Base-by-base conservation (phyloP, 495 filamentous ascomycete species). In the Penicillium fimorum region DNA sequence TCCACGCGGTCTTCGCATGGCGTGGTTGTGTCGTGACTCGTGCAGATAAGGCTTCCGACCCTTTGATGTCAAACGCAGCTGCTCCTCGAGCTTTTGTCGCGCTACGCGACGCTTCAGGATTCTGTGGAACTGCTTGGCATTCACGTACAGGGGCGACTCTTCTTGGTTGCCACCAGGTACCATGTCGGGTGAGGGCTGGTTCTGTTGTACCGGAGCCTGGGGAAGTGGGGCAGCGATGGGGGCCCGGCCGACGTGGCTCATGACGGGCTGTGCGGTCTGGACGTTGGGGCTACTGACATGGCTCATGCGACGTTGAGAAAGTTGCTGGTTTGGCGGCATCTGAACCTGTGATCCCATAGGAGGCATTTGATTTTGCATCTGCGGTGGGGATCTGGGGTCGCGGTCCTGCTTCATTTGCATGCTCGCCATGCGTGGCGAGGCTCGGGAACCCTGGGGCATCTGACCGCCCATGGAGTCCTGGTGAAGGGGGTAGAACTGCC, bases 11-110 rank as follows among this genome's bases (percentile, higher is more conserved):
- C 94, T 82, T 37, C 95, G 84, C 94, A 99, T 99, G 9, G 94
- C 94, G 70, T 99, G 94, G 64, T 99, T 99, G 67, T 99, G 94
- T 62, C 94, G 82, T n/a, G 94, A 97, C 68, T 99, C 94, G 74
- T 99, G 94, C 35, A 99, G 80, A 61, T 99, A 99, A 8, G 94
- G 94, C 70, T 97, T 97, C 32, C 94, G 85, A 22, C 93, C 92
- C 72, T 97, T 99, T 38, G 87, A 94, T 6, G 94, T 96, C 40
- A 97, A 76, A 29, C 94, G 85, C 43, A 99, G 70, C 38, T 89
- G 84, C 66, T 98, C 94, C 68, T 98, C 94, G 44, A 98, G 73
- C 70, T 89, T 90, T 70, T 98, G 94, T 37, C 94, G 84, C 4
- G 94, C 94, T 58, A 97, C 90, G 33, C 94, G 81, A 41, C 94